These are phyloP conservation scores for Leishmania braziliensis DNA, from an alignment of 208 protist species.

Conservation along the genomic window DNA sequence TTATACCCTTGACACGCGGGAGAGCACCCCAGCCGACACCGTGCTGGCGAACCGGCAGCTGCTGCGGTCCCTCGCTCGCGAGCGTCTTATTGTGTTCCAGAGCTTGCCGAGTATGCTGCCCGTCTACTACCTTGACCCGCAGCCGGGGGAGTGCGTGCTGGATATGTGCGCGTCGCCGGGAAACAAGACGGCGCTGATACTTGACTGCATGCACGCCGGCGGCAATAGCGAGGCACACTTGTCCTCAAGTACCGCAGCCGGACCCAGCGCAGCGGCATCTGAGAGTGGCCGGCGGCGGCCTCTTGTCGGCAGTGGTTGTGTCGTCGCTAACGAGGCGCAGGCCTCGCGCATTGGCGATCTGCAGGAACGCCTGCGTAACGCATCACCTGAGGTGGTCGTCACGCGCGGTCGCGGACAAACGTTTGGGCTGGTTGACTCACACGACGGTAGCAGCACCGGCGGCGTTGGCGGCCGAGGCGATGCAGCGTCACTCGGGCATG, in stretches of 20 bases:
- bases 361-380: conserved; percentile 46
- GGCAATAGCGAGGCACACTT: not conserved
- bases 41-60: conserved; percentile 59
- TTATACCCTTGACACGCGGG: conserved; percentile 52
- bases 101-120: conserved; percentile 79
- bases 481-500: not conserved
- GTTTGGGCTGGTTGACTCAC: conserved; percentile 5
- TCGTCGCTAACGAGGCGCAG: conserved; percentile 73
- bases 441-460: conserved; percentile 10
- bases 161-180: conserved; percentile 90
- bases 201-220: conserved; percentile 51
- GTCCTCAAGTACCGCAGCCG: conserved; percentile 3
- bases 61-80: conserved; percentile 57
- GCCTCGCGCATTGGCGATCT: conserved; percentile 38
- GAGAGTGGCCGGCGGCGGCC: not conserved
- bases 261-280: not conserved
- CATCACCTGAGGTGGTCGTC: conserved; percentile 38
- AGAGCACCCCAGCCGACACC: conserved; percentile 35
- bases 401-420: conserved; percentile 40
- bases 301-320: conserved; percentile 19
- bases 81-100: conserved; percentile 73
- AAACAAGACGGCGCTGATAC: conserved; percentile 68
- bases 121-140: conserved; percentile 63
- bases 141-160: conserved; percentile 66
- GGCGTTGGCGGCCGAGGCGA: not conserved